These are phyloP conservation scores for Scenedesmus sp. DNA, from an alignment of 163 green algal species.

Conservation along the genomic window DNA sequence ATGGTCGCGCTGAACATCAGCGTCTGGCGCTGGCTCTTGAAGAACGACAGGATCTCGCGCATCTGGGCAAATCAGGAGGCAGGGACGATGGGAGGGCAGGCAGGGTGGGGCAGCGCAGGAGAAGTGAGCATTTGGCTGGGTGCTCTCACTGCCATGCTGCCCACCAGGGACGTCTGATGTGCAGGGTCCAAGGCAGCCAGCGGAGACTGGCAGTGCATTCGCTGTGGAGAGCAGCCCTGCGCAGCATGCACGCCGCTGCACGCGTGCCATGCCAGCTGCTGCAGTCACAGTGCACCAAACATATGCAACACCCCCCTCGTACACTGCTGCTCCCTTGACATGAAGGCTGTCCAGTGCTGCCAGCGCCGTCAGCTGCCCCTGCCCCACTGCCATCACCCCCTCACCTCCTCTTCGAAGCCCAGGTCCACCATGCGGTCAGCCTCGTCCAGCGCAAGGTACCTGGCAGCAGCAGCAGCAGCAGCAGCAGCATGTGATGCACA, in stretches of 20 bases:
- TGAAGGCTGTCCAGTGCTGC: not conserved
- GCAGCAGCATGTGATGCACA: not conserved
- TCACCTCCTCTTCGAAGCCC: conserved; percentile 75
- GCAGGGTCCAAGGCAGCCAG: not conserved
- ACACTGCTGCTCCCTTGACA: not conserved
- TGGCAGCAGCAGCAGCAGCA: conserved; percentile 35
- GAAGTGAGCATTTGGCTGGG: not conserved
- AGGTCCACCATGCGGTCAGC: conserved; percentile 96
- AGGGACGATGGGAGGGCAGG: not conserved
- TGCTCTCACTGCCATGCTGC: not conserved
- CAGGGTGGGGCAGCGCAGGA: not conserved
- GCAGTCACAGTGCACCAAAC: not conserved
- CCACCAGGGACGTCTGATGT: not conserved
- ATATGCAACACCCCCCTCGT: not conserved
- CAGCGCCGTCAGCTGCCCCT: not conserved
- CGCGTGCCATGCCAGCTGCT: not conserved
- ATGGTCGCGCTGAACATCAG: conserved; percentile 99
- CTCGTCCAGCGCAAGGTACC: conserved; percentile 95
- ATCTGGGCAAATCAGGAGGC: not conserved
- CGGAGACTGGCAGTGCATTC: not conserved
- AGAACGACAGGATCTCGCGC: conserved; percentile 81
- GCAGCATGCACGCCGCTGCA: not conserved
- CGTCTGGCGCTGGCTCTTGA: conserved; percentile 93
- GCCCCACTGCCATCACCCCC: not conserved
- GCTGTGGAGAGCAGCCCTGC: not conserved